Conservation (phyloP, 139 green algal species). For the Cymbomonas tetramitiformis region DNA sequence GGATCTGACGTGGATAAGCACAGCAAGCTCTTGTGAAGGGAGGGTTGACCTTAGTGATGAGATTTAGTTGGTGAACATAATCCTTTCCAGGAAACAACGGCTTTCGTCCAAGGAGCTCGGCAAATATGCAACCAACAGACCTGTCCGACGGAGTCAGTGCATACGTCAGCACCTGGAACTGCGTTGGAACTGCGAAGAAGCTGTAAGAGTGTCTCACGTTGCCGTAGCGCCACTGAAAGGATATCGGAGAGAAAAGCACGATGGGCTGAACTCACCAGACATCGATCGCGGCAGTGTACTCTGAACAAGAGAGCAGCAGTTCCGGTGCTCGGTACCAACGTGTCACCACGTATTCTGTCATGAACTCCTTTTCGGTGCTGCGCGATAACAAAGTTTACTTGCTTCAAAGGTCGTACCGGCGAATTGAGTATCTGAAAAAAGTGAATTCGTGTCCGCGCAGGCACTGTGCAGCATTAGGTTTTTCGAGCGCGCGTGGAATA, state of each 20-base stretch:
- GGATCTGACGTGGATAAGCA: too few species aligned
- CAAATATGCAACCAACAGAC: constrained; percentile 42
- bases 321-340: constrained; percentile 47
- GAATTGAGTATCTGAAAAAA: too few species aligned
- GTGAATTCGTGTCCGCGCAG: too few species aligned
- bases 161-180: too few species aligned
- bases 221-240: neutral
- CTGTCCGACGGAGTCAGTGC: too few species aligned
- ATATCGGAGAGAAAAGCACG: neutral
- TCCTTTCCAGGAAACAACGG: constrained; percentile 45
- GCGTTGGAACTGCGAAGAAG: neutral
- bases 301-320: constrained; percentile 40
- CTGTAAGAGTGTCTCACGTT: too few species aligned
- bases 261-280: constrained; percentile 28
- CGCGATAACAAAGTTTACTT: too few species aligned
- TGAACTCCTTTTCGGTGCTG: constrained; percentile 36
- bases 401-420: too few species aligned
- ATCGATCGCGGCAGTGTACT: constrained; percentile 45
- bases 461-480: too few species aligned
- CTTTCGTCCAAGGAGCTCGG: constrained; percentile 42
- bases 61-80: constrained; percentile 50
- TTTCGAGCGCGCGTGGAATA: too few species aligned
- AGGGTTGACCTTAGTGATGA: constrained; percentile 43
- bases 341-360: constrained; percentile 52
- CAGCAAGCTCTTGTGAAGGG: too few species aligned